These are phyloP conservation scores for Meredithiella fracta DNA, from an alignment of 2,329 filamentous ascomycete genomes.

Conservation along the genomic window DNA sequence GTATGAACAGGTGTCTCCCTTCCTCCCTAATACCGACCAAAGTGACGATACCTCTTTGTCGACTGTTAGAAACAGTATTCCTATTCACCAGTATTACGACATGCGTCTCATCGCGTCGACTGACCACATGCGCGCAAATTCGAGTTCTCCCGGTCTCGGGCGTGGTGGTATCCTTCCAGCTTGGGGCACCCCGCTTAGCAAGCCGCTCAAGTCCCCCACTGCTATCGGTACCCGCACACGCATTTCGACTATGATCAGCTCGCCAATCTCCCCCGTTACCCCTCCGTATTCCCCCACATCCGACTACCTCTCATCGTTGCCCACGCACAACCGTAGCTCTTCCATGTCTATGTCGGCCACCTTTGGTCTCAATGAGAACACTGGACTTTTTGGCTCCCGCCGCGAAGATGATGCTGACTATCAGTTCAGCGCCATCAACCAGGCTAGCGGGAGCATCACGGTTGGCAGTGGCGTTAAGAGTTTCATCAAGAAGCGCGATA, in stretches of 20 bases:
- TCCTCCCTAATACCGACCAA: constrained; percentile 16
- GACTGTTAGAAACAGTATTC: constrained; percentile 21
- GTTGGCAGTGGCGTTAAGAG: constrained; percentile 25
- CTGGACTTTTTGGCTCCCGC: constrained; percentile 16
- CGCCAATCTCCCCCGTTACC: constrained; percentile 20
- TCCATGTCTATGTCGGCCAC: constrained; percentile 24
- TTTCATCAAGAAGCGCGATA: constrained; percentile 17
- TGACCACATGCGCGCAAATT: constrained; percentile 46
- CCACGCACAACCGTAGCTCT: constrained; percentile 25
- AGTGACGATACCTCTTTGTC: constrained; percentile 16
- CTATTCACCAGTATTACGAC: constrained; percentile 49
- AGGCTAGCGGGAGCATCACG: constrained; percentile 21
- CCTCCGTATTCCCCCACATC: constrained; percentile 21
- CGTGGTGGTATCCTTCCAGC: constrained; percentile 17
- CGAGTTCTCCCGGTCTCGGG: constrained; percentile 22
- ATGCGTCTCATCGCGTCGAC: constrained; percentile 58
- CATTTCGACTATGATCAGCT: constrained; percentile 18
- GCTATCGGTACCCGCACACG: constrained; percentile 24
- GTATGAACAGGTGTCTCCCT: constrained; percentile 20
- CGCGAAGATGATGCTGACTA: constrained; percentile 16
- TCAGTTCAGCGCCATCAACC: constrained; percentile 11
- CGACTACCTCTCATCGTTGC: background rate
- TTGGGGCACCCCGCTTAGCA: constrained; percentile 16
- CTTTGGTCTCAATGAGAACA: constrained; percentile 16
- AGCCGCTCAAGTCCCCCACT: constrained; percentile 18